Conservation (phyloP, 2,329 filamentous ascomycete genomes). For the Grosmannia penicillata region DNA sequence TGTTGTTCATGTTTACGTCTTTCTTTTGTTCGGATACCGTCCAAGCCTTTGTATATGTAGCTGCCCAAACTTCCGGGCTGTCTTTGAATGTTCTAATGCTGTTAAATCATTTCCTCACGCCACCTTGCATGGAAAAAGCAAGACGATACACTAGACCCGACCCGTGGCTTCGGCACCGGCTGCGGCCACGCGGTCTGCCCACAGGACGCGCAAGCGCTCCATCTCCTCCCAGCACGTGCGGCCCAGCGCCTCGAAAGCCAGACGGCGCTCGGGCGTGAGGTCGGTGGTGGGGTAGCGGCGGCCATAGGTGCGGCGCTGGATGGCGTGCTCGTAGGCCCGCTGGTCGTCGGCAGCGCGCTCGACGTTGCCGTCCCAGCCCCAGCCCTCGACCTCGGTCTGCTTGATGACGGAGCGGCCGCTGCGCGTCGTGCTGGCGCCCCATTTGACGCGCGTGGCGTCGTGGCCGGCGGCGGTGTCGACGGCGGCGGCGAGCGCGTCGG, state of each 20-base stretch:
- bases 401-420: slow-evolving; percentile 45
- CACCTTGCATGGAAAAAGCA: no score
- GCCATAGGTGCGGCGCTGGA: slow-evolving; percentile 36
- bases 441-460: slow-evolving; percentile 50
- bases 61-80: no score
- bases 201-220: slow-evolving; percentile 53
- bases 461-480: neutral
- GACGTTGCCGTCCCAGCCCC: slow-evolving; percentile 51
- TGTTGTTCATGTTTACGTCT: no score
- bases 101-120: no score
- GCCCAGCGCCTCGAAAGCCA: slow-evolving; percentile 48
- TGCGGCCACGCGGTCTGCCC: slow-evolving; percentile 31
- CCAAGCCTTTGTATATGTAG: no score
- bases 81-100: no score
- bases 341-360: slow-evolving; percentile 30
- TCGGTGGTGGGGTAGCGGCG: slow-evolving; percentile 44
- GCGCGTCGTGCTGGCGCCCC: slow-evolving; percentile 60
- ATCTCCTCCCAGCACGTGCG: slow-evolving; percentile 52
- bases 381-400: slow-evolving; percentile 73
- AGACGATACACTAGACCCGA: no score
- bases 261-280: slow-evolving; percentile 43
- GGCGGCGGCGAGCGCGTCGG: neutral
- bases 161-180: no score
- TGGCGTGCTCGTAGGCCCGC: slow-evolving; percentile 25
- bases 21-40: no score